A percentile compares a stretch with the other conserved stretches of the same genome.
Conservation (phyloP, 2,329 filamentous ascomycete species). For the Thermochaetoides dissita region DNA sequence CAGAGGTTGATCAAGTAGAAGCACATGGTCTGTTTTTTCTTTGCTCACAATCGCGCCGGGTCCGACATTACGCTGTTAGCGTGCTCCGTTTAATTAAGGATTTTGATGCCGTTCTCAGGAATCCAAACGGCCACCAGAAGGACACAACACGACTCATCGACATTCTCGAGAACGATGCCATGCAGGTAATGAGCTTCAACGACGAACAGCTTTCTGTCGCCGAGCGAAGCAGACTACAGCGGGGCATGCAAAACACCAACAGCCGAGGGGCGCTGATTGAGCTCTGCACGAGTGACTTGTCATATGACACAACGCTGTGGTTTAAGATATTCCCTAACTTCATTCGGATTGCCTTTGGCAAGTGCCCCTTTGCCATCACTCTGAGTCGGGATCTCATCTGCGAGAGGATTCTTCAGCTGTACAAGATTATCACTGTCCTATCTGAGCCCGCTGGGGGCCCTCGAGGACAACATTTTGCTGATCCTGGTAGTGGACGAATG, state of each 20-base stretch:
- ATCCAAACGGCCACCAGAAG: conserved; percentile 42
- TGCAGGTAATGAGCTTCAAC: conserved; percentile 80
- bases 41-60: conserved; percentile 84
- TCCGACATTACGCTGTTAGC: conserved; percentile 80
- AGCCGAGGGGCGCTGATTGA: conserved; percentile 79
- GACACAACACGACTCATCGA: conserved; percentile 68
- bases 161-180: conserved; percentile 80
- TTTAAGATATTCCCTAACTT: conserved; percentile 97
- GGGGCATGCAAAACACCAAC: conserved; percentile 74
- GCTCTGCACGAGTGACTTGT: conserved; percentile 86
- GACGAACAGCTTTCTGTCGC: conserved; percentile 83
- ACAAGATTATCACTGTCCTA: conserved; percentile 64
- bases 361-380: conserved; percentile 81
- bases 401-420: conserved; percentile 84
- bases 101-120: conserved; percentile 79
- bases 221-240: conserved; percentile 80
- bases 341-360: conserved; percentile 77
- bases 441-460: conserved; percentile 58
- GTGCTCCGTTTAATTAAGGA: conserved; percentile 85
- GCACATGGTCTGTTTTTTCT: conserved; percentile 94
- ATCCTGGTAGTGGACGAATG: conserved; percentile 39
- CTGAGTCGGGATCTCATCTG: conserved; percentile 86
- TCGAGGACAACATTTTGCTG: conserved; percentile 51
- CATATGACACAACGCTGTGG: conserved; percentile 91
- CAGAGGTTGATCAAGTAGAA: conserved; percentile 91